These are phyloP conservation scores for Tuber magnatum DNA, from an alignment of 495 filamentous ascomycete species.

Conservation along the genomic window DNA sequence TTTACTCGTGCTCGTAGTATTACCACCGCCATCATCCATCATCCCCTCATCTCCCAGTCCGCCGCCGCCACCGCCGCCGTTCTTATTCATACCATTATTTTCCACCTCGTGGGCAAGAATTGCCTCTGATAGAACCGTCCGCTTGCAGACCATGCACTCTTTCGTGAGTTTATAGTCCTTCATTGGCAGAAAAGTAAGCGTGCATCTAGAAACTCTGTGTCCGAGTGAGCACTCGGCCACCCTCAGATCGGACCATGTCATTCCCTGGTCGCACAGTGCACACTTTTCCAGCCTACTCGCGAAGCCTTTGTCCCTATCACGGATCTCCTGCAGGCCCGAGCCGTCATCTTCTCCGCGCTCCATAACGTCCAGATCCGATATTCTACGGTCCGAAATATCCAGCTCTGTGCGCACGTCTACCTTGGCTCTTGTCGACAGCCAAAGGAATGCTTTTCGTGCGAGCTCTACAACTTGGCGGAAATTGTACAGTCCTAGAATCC, in stretches of 20 bases:
- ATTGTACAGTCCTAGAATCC: conserved; percentile 37
- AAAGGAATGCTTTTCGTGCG: conserved; percentile 30
- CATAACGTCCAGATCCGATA: conserved; percentile 34
- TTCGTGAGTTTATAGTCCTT: conserved; percentile 36
- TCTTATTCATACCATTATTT: background rate
- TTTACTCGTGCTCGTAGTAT: background rate
- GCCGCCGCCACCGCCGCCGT: background rate
- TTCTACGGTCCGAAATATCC: conserved; percentile 31
- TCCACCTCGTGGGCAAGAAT: conserved; percentile 21
- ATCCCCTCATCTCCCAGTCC: conserved; percentile 31
- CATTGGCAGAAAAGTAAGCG: conserved; percentile 39
- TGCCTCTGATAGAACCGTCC: conserved; percentile 36
- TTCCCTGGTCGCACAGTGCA: conserved; percentile 33
- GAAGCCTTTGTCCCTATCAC: conserved; percentile 34
- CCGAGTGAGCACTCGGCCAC: conserved; percentile 38
- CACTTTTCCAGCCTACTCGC: conserved; percentile 38
- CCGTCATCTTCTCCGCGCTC: conserved; percentile 34
- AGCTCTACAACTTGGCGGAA: conserved; percentile 29
- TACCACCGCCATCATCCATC: conserved; percentile 16
- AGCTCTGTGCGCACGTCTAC: conserved; percentile 22
- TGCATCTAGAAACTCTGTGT: conserved; percentile 39
- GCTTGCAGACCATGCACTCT: conserved; percentile 38
- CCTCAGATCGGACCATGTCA: conserved; percentile 38
- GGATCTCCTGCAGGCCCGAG: conserved; percentile 33
- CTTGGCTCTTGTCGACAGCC: conserved; percentile 26